phyloP scores from a whole-genome alignment of 2,329 filamentous ascomycete species.

The Venturia nashicola region DNA sequence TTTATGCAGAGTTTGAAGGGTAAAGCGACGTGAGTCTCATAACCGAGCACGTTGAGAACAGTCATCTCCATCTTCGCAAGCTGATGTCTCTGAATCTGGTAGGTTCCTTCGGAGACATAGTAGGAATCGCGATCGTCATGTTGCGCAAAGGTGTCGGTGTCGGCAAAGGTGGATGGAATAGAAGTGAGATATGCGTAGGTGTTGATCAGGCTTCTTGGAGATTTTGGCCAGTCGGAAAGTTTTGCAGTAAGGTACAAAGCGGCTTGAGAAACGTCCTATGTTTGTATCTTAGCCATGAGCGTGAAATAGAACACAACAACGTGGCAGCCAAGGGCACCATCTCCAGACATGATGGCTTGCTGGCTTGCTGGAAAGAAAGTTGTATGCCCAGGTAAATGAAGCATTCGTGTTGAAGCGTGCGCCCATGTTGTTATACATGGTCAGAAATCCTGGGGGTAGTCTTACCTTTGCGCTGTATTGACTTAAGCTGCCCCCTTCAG shows the following conservation, averaged over 20 bases:
- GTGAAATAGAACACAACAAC: conserved; percentile 1
- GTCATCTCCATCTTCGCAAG: conserved; percentile 66
- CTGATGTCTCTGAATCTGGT: conserved; percentile 49
- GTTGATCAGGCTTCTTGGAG: conserved; percentile 69
- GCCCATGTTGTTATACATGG: too few species aligned
- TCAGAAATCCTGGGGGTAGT: conserved; percentile 23
- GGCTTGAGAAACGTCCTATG: conserved; percentile 68
- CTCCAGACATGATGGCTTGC: background rate
- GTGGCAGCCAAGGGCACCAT: conserved; percentile 4
- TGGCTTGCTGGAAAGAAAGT: too few species aligned
- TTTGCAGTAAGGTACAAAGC: conserved; percentile 73
- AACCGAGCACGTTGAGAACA: conserved; percentile 64
- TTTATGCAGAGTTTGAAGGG: conserved; percentile 81
- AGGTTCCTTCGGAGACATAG: conserved; percentile 62
- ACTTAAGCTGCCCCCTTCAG: conserved; percentile 35
- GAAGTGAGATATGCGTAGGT: conserved; percentile 74
- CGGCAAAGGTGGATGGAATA: conserved; percentile 42
- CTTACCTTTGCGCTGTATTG: conserved; percentile 47
- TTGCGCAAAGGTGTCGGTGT: conserved; percentile 14
- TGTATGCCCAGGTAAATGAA: too few species aligned
- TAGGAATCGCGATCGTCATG: conserved; percentile 18
- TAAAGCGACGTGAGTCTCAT: conserved; percentile 72
- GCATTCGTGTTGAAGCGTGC: background rate
- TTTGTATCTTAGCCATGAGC: background rate
- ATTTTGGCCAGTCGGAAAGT: conserved; percentile 62